Conservation (phyloP, 805 yeast species). For the Jamesozyma gamospora region DNA sequence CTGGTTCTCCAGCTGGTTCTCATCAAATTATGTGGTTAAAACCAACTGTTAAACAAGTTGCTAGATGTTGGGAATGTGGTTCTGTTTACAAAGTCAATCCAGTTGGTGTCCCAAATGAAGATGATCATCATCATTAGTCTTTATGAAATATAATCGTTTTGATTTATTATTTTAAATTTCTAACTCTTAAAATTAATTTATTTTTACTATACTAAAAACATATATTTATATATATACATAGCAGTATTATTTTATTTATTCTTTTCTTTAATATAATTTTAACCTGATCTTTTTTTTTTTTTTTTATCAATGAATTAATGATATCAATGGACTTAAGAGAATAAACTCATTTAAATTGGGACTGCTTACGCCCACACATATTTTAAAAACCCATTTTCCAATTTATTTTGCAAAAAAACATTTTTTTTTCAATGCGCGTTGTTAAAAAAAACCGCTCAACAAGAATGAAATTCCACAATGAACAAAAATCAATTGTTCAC, state of each 20-base stretch:
- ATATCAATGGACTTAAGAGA: too few relatives aligned
- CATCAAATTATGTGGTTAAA: conserved; percentile 89
- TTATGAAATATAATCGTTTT: too few relatives aligned
- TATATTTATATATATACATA: too few relatives aligned
- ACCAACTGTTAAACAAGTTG: conserved; percentile 71
- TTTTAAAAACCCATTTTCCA: not conserved
- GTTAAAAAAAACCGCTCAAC: too few relatives aligned
- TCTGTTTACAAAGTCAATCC: conserved; percentile 82
- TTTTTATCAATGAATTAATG: too few relatives aligned
- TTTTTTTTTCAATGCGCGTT: too few relatives aligned
- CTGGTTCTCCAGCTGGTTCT: conserved; percentile 89
- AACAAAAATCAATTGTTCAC: too few relatives aligned
- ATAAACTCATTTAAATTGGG: not conserved
- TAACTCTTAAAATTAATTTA: too few relatives aligned
- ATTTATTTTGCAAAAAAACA: too few relatives aligned
- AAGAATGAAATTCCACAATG: too few relatives aligned
- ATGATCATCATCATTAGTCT: conserved; percentile 24
- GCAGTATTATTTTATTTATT: not conserved
- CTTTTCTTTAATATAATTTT: not conserved
- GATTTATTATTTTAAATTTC: too few relatives aligned
- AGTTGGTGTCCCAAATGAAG: conserved; percentile 69
- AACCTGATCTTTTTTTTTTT: not conserved
- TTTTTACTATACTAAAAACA: too few relatives aligned
- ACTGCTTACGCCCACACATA: not conserved
- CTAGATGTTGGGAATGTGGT: conserved; percentile 99